These are phyloP conservation scores for Coriolopsis trogii DNA, from an alignment of 1,284 basidiomycete species.

Conservation along the genomic window DNA sequence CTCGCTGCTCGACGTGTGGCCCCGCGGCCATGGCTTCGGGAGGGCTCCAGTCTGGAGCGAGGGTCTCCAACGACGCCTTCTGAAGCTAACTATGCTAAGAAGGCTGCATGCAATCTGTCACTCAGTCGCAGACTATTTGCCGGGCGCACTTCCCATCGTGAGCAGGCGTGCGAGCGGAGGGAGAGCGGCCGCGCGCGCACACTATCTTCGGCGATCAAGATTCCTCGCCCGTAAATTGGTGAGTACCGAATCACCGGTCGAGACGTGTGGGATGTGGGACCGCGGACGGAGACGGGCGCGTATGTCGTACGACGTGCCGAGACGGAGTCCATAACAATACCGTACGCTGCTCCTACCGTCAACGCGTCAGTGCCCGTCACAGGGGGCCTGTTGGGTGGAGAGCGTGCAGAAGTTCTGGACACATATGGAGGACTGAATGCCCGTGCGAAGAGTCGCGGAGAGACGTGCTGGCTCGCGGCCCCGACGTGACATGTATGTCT, in stretches of 20 bases:
- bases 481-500: constrained; percentile 24
- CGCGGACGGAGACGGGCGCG: too few relatives aligned
- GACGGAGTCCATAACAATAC: constrained; percentile 8
- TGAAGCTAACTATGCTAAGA: constrained; percentile 14
- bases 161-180: constrained; percentile 11
- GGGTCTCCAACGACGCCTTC: constrained; percentile 14
- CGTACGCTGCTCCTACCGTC: constrained; percentile 7
- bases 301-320: constrained; percentile 3
- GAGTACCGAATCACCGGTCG: constrained; percentile 20
- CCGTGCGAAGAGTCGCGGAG: constrained; percentile 20
- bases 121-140: constrained; percentile 11
- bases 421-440: constrained; percentile 7
- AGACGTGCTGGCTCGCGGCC: constrained; percentile 6
- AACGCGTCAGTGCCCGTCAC: constrained; percentile 9
- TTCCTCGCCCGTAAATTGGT: constrained; percentile 23
- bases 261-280: constrained; percentile 21
- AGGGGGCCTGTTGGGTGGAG: constrained; percentile 8
- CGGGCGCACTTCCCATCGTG: constrained; percentile 5
- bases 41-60: constrained; percentile 10
- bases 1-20: too few relatives aligned
- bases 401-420: constrained; percentile 10
- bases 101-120: constrained; percentile 11
- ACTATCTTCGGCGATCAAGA: constrained; percentile 26
- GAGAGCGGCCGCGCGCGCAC: constrained; percentile 16
- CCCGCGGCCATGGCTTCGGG: too few relatives aligned